Conservation (phyloP, 371 early-diverging fungal genomes). For the Apophysomyces ossiformis region DNA sequence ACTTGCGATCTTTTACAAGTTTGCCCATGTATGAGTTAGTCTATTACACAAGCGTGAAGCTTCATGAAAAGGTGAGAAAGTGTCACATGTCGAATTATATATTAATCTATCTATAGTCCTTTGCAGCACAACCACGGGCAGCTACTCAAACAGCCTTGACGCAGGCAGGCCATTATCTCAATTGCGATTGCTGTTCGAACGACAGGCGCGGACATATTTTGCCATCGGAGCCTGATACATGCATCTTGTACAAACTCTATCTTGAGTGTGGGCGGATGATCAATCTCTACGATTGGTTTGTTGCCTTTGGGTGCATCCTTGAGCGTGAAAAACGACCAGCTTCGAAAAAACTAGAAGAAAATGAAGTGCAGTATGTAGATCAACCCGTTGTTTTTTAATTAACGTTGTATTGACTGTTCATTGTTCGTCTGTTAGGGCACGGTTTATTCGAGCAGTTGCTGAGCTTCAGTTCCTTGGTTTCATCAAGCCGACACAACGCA, state of each 20-base stretch:
- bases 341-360: slow-evolving; percentile 37
- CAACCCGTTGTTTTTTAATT: slow-evolving; percentile 5
- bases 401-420: slow-evolving; percentile 11
- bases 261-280: slow-evolving; percentile 92
- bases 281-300: slow-evolving; percentile 92
- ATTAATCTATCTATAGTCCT: slow-evolving; percentile 53
- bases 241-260: slow-evolving; percentile 86
- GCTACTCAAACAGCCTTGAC: slow-evolving; percentile 83
- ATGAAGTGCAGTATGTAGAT: slow-evolving; percentile 52
- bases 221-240: slow-evolving; percentile 78
- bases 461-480: slow-evolving; percentile 90
- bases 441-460: slow-evolving; percentile 85
- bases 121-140: slow-evolving; percentile 84
- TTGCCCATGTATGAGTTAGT: slow-evolving; percentile 74
- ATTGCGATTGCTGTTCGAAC: slow-evolving; percentile 72
- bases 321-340: slow-evolving; percentile 48
- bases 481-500: slow-evolving; percentile 84
- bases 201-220: slow-evolving; percentile 38
- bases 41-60: slow-evolving; percentile 69
- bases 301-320: slow-evolving; percentile 76
- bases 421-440: slow-evolving; percentile 52
- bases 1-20: slow-evolving; percentile 56
- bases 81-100: background rate
- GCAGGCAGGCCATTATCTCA: slow-evolving; percentile 74
- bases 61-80: slow-evolving; percentile 71